Evolutionary conservation across 345 rosid genomes (phyloP), one percentile per base, ranked within the genome.

Genomic region (Leavenworthia alabamica): DNA sequence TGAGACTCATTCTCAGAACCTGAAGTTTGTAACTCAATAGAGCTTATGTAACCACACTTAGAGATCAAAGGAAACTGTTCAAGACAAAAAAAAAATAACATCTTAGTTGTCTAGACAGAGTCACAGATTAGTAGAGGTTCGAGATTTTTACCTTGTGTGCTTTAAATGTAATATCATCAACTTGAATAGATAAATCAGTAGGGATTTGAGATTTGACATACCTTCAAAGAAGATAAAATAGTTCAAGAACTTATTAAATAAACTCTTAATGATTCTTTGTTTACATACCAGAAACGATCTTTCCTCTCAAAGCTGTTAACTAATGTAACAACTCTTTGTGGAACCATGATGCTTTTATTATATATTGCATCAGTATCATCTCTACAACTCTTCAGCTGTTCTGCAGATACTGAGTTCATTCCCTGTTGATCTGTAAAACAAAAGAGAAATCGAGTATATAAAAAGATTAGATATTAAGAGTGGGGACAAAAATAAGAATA

Each of bases 131-230:
- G n/a, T n/a, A n/a, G n/a, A n/a, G n/a, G n/a, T n/a, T n/a, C n/a
- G n/a, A n/a, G n/a, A n/a, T n/a, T n/a, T n/a, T n/a, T 77, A 86
- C 96, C 96, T 86, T 81, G 79, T 92, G 96, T 63, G 81, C 86
- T 12, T 72, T 74, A 50, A 92, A 89, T 55, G 80, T 82, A 48
- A 77, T 62, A 24, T 78, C 85, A 19, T 83, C 79, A 11, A 89
- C 81, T 71, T 83, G 87, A 67, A 89, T 65, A 12, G 78, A 63
- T 10, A 89, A 69, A 81, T 89, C 96, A 37, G 83, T 73, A 26
- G 87, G 90, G 35, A 83, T 79, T 60, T 79, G 86, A 66, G 83
- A 72, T 48, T 71, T 71, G 37, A 78, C 82, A 50, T 75, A 80
- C 86, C 98, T 88, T 79, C 79, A 66, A 15, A 11, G 14, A n/a